Evolutionary conservation across 2,329 filamentous ascomycete genomes (phyloP), one percentile per base, ranked within the genome.

Genomic region (Microcyclospora tardicrescens): DNA sequence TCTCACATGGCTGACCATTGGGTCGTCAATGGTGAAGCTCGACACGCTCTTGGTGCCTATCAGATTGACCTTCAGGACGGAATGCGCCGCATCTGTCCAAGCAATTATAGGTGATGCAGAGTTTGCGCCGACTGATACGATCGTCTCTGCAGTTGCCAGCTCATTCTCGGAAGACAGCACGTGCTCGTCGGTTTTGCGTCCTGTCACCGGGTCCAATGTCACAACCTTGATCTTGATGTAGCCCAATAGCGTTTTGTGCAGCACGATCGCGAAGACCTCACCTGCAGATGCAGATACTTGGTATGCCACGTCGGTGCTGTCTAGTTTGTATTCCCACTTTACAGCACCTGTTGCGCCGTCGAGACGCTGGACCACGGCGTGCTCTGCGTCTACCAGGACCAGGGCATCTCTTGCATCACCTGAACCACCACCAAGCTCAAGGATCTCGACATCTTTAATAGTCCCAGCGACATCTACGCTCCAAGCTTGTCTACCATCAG

Each of bases 401-500:
- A 93, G 62, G 10, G 84, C 72, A 57, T 93, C 84, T 60, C 82
- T 84, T 29, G 52, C 53, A 15, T 60, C 59, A 19, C 58, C 54
- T 35, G 57, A 53, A 8, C 44, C 50, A 56, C 78, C 79, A 16
- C 75, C 75, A 55, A 83, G 65, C 61, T 81, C 80, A 59, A 89
- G 67, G 28, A 89, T 75, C 65, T 91, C 86, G 39, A 94, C 61
- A 57, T 84, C 83, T 54, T 71, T 73, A 13, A 81, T 68, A 13
- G 54, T 41, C 33, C 61, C 80, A 6, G 60, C 56, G 41, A 84
- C 76, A 35, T 69, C 65, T 32, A 71, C 69, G 41, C 76, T 75
- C 85, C 91, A 98, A 29, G 77, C 68, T 46, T 83, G 73, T 52
- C 81, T 77, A 19, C 91, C 91, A 51, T 80, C 83, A 35, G 81